A percentile compares a stretch with the other conserved stretches of the same genome.
Evolutionary conservation across 2,329 filamentous ascomycete species (phyloP).

Genomic region (Phaeophleospora eucalypticola): DNA sequence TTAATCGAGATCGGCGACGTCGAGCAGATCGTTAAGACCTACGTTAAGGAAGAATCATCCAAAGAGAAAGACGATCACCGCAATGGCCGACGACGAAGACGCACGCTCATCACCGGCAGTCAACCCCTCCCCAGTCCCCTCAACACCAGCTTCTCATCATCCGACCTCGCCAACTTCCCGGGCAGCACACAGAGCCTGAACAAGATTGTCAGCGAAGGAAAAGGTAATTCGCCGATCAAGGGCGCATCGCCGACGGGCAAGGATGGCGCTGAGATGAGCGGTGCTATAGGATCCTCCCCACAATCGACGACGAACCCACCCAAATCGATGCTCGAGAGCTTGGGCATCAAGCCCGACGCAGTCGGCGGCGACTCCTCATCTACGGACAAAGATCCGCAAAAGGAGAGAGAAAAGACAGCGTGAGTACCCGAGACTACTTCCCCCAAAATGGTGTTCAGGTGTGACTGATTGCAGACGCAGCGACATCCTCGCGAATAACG

Average conservation of each 20-base stretch:
- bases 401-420: constrained; percentile 89
- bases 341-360: constrained; percentile 46
- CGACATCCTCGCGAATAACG: constrained; percentile 84
- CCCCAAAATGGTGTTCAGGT: constrained; percentile 12
- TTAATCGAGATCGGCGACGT: constrained; percentile 98
- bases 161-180: constrained; percentile 61
- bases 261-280: constrained; percentile 51
- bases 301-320: constrained; percentile 31
- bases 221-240: constrained; percentile 49
- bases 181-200: constrained; percentile 69
- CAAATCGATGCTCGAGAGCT: constrained; percentile 57
- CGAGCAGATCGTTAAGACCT: constrained; percentile 95
- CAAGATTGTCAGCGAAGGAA: constrained; percentile 72
- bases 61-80: constrained; percentile 78
- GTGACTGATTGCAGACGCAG: constrained; percentile 31
- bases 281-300: constrained; percentile 42
- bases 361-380: constrained; percentile 9
- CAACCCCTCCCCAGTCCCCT: constrained; percentile 93
- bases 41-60: constrained; percentile 73
- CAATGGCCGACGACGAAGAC: constrained; percentile 81
- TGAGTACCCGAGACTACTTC: constrained; percentile 48
- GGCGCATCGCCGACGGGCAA: constrained; percentile 39
- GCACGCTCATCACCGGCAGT: constrained; percentile 94
- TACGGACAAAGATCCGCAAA: constrained; percentile 53
- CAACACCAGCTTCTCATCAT: constrained; percentile 82